Percentiles rank a stretch among this genome's conserved stretches.
phyloP scores from a whole-genome alignment of 2,329 filamentous ascomycete species.

The Emergomyces pasteurianus region DNA sequence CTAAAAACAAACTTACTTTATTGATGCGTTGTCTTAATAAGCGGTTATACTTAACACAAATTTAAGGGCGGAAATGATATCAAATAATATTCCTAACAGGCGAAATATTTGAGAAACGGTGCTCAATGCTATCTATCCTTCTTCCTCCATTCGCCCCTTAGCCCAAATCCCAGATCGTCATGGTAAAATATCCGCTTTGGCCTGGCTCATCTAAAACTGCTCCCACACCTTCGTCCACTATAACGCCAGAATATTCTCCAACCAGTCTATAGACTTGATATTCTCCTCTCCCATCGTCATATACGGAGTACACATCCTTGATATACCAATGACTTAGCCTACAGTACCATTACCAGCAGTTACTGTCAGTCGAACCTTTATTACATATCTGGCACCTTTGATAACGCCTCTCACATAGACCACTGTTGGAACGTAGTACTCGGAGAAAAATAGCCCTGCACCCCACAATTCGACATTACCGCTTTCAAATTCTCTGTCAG shows the following conservation, averaged over 20 bases:
- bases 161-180: neutral
- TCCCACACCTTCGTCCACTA: neutral
- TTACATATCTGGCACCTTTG: neutral
- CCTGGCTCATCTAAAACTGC: neutral
- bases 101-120: neutral
- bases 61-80: neutral
- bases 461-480: neutral
- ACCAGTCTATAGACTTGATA: neutral
- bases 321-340: neutral
- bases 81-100: neutral
- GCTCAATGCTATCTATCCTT: neutral
- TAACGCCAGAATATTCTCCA: neutral
- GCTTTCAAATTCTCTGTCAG: neutral
- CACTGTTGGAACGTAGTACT: neutral
- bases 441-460: neutral
- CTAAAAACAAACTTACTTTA: neutral
- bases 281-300: neutral
- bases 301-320: neutral
- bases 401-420: neutral
- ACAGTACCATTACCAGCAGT: neutral
- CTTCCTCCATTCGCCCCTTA: neutral
- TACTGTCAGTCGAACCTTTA: neutral
- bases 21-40: neutral
- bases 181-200: neutral
- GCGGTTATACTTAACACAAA: neutral